phyloP scores from a whole-genome alignment of 2,329 filamentous ascomycete species.

The Aureobasidium sp. region DNA sequence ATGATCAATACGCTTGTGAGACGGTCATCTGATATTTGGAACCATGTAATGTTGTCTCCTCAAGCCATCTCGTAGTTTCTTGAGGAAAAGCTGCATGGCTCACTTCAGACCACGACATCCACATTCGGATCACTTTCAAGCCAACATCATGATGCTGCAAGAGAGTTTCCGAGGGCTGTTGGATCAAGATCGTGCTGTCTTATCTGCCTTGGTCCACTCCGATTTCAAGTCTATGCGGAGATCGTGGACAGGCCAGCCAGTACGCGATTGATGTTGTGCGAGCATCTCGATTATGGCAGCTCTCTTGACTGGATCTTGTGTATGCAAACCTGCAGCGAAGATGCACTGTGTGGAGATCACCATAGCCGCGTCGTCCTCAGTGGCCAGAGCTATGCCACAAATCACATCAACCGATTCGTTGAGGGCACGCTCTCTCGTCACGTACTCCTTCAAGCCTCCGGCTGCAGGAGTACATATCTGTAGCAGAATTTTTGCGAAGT shows the following conservation, averaged over 20 bases:
- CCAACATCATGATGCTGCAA: too few species aligned
- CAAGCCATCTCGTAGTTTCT: too few species aligned
- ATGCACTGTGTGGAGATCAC: conserved; percentile 40
- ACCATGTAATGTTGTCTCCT: too few species aligned
- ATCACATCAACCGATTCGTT: conserved; percentile 40
- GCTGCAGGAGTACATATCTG: conserved; percentile 43
- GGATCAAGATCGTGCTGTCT: background rate
- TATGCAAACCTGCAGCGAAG: conserved; percentile 37
- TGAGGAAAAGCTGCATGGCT: too few species aligned
- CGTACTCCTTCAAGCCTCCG: conserved; percentile 41
- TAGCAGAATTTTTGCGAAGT: conserved; percentile 44
- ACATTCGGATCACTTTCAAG: too few species aligned
- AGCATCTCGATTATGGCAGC: conserved; percentile 30
- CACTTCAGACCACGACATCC: too few species aligned
- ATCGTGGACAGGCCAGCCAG: conserved; percentile 29
- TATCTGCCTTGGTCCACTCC: background rate
- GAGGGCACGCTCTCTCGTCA: conserved; percentile 33
- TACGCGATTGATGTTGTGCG: conserved; percentile 28
- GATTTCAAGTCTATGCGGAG: conserved; percentile 7
- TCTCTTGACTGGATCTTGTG: conserved; percentile 32
- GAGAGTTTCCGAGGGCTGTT: too few species aligned
- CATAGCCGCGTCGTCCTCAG: conserved; percentile 36
- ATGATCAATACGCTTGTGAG: too few species aligned
- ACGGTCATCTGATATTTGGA: too few species aligned
- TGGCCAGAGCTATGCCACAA: conserved; percentile 42